phyloP scores from a whole-genome alignment of 371 early-diverging fungal species.

The Haplosporangium sp. region DNA sequence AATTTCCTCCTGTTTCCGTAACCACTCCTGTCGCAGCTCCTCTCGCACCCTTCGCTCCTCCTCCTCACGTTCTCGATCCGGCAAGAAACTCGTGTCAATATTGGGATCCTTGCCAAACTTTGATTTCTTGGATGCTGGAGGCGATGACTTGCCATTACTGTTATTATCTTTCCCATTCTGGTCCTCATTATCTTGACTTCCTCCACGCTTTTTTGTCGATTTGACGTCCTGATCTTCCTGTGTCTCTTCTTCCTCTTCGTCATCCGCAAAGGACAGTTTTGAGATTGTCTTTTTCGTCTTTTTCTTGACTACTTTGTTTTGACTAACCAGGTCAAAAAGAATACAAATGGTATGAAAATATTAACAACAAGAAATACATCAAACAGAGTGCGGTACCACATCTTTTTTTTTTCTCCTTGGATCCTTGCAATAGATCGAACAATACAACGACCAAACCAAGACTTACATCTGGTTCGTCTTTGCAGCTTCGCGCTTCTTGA shows the following conservation, averaged over 20 bases:
- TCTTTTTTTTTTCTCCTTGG: too few species aligned
- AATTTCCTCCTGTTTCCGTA: slow-evolving; percentile 80
- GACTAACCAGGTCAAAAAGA: slow-evolving; percentile 26
- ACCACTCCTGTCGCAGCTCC: slow-evolving; percentile 82
- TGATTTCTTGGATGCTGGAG: slow-evolving; percentile 59
- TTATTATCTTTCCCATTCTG: slow-evolving; percentile 34
- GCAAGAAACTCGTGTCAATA: slow-evolving; percentile 94
- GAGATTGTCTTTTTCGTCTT: slow-evolving; percentile 74
- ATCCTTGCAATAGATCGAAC: too few species aligned
- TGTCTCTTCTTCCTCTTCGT: slow-evolving; percentile 61
- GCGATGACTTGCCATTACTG: slow-evolving; percentile 18
- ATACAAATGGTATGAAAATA: background rate
- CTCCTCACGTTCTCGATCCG: slow-evolving; percentile 92
- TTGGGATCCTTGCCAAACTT: slow-evolving; percentile 87
- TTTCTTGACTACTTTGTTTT: slow-evolving; percentile 67
- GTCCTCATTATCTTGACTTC: slow-evolving; percentile 9
- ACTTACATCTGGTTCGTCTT: slow-evolving; percentile 62
- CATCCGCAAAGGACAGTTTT: slow-evolving; percentile 78
- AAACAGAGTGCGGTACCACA: background rate
- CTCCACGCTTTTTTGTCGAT: slow-evolving; percentile 14
- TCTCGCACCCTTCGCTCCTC: slow-evolving; percentile 80
- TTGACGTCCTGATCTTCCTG: slow-evolving; percentile 44
- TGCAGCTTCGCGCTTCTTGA: slow-evolving; percentile 81
- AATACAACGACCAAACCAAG: too few species aligned
- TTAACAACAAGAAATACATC: background rate